phyloP scores from a whole-genome alignment of 2,329 filamentous ascomycete species.

The Polytolypa hystricis region DNA sequence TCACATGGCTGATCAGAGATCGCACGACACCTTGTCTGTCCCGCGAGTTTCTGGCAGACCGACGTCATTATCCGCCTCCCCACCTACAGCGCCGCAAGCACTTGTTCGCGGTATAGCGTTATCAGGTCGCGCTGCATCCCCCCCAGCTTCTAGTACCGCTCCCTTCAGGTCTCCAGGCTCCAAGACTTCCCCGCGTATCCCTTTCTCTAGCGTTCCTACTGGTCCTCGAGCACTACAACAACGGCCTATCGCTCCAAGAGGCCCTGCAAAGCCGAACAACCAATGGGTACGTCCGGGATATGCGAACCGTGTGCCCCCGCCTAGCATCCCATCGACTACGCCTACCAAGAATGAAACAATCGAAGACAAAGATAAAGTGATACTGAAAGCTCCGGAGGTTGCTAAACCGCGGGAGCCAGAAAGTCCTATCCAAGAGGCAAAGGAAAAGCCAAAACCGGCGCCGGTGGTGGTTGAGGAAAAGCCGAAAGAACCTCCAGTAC shows the following conservation, averaged over 20 bases:
- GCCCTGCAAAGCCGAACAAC: constrained; percentile 25
- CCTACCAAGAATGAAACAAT: constrained; percentile 22
- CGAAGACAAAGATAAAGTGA: constrained; percentile 18
- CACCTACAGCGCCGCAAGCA: constrained; percentile 9
- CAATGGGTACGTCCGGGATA: constrained; percentile 31
- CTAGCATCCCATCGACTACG: constrained; percentile 8
- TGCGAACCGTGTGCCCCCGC: constrained; percentile 8
- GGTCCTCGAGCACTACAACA: constrained; percentile 31
- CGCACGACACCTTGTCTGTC: constrained; percentile 1
- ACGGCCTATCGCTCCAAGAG: constrained; percentile 21
- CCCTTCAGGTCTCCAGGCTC: constrained; percentile 12
- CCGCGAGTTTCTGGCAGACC: constrained; percentile 13
- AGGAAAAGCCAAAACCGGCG: constrained; percentile 1
- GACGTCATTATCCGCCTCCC: constrained; percentile 16
- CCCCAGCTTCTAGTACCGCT: constrained; percentile 5
- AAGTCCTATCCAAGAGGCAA: background rate
- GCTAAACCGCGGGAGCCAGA: constrained; percentile 1
- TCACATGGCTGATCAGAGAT: constrained; percentile 17
- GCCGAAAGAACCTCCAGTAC: no score
- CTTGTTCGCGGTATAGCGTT: constrained; percentile 17
- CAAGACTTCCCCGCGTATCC: constrained; percentile 27
- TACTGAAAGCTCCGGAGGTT: background rate
- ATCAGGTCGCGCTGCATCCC: constrained; percentile 19
- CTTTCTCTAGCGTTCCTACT: constrained; percentile 28
- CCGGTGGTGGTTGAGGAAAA: no score